Base-by-base conservation (phyloP, 768 basidiomycete genomes). In the Leccinellum albellum region DNA sequence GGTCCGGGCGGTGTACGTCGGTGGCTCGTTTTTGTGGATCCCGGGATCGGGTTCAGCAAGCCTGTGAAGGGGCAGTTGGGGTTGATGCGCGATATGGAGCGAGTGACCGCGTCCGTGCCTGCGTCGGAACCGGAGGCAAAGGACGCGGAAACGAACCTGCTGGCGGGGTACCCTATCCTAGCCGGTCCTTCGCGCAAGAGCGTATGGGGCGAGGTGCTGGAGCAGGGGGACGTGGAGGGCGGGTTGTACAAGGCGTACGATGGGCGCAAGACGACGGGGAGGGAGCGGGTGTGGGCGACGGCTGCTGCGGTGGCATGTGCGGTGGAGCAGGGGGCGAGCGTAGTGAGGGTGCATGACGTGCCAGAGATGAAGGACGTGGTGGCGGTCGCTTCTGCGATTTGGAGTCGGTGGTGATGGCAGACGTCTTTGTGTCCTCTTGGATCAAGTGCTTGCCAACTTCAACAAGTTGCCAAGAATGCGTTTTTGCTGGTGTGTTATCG, bases 41-140 rank as follows among this genome's bases (percentile, higher is more conserved):
- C 96, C 3, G 96, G 96, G 0, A 75, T 98, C 52, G 96, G 97
- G 32, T 99, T 98, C 70, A 96, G 94, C 72, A 98, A 98, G 73
- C 82, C 84, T 0, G 69, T 86, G 3, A 79, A 85, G 28, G 91
- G 81, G 5, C 95, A 96, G 71, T 61, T 93, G 32, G 77, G 79
- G 59, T 64, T 96, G 12, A 69, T 98, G 50, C 78, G 86, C 10
- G 62, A 79, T 33, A 76, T 76, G 51, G 78, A 67, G 20, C 69
- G 59, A 50, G 68, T 91, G 42, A 82, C 79, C 0, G 77, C 75
- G 23, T 24, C 23, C 0, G 21, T 24, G 44, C 44, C 44, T 6
- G 21, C 7, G 23, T 24, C 45, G 23, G n/a, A n/a, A 20, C 9
- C 2, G n/a, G n/a, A 40, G 40, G 5, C 40, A 2, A 37, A 82